Percentiles rank a stretch among this genome's conserved stretches.
Conservation (phyloP, 2,329 filamentous ascomycete genomes). For the Sporothrix sp. region DNA sequence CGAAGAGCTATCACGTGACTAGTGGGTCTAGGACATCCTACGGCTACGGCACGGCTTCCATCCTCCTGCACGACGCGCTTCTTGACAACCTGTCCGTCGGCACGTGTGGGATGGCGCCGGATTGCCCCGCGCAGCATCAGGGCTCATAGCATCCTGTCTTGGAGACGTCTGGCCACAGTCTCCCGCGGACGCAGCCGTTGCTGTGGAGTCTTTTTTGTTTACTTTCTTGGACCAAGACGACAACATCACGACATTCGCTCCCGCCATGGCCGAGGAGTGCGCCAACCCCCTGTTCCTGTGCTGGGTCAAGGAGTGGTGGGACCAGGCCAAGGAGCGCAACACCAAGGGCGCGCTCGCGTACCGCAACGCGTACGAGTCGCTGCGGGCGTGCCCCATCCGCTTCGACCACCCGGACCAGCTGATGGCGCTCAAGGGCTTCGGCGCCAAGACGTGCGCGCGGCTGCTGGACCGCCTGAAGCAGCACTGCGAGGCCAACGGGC, state of each 20-base stretch:
- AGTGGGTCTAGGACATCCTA: too few species aligned
- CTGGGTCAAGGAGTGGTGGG: conserved; percentile 72
- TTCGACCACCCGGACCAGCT: conserved; percentile 67
- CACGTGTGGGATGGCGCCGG: not conserved
- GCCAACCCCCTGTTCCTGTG: conserved; percentile 61
- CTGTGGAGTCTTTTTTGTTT: not conserved
- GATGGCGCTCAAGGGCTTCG: conserved; percentile 63
- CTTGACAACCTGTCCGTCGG: not conserved
- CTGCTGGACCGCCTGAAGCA: conserved; percentile 51
- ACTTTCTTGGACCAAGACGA: not conserved
- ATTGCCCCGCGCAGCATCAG: not conserved
- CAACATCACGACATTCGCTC: not conserved
- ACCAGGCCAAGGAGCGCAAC: conserved; percentile 57
- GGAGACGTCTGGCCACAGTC: too few species aligned
- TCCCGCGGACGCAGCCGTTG: not conserved
- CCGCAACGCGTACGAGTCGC: conserved; percentile 64
- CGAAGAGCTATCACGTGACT: too few species aligned
- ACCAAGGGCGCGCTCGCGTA: conserved; percentile 63
- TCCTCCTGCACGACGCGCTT: too few species aligned
- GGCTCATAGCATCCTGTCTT: not conserved
- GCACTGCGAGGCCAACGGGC: conserved; percentile 56
- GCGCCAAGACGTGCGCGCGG: conserved; percentile 59
- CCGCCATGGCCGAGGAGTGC: conserved; percentile 29
- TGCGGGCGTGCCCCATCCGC: conserved; percentile 61
- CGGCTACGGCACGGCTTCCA: not conserved